Evolutionary conservation across 345 rosid genomes (phyloP), one percentile per base, ranked within the genome.

Genomic region (Murraya koenigii): DNA sequence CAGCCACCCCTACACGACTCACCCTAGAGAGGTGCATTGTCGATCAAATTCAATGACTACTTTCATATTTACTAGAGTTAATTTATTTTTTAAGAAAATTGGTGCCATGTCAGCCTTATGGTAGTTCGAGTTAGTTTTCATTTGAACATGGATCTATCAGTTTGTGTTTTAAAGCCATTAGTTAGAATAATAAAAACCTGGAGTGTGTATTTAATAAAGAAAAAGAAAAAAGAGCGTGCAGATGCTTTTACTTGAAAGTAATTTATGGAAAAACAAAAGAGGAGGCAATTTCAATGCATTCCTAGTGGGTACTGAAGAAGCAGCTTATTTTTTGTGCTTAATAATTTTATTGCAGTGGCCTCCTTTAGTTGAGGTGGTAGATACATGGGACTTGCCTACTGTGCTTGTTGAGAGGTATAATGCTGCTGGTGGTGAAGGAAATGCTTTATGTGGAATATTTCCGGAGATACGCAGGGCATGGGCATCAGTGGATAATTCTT

Each of bases 361-460:
- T 66, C 95, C 98, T 55, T 77, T 92, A 81, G 84, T 90, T 55
- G 99, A 93, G 83, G 89, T 95, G 41, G 91, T 68, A 19, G 94
- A 95, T 75, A 89, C 93, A 10, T 85, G 93, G 92, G 98, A 93
- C 78, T 84, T 93, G 80, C 99, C 99, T 80, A 81, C 90, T 30
- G 91, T 91, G 41, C 95, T 95, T 44, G 83, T 93, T 76, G 97
- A 93, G 77, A 90, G 97, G 74, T 95, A 95, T 62, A 95, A 95
- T 80, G 88, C 93, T 7, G 93, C 99, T 56, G 97, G 99, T 22
- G 98, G 99, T 22, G 99, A 95, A 85, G 99, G 98, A 55, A 95
- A 94, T 11, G 99, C 99, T 28, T 73, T 95, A 54, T 95, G 99
- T 71, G 99, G 99, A 33, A 90, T 95, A 77, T 95, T 95, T 71